A percentile compares a stretch with the other conserved stretches of the same genome.
Evolutionary conservation across 2,329 filamentous ascomycete species (phyloP).

Genomic region (Colletotrichum endophyticum): DNA sequence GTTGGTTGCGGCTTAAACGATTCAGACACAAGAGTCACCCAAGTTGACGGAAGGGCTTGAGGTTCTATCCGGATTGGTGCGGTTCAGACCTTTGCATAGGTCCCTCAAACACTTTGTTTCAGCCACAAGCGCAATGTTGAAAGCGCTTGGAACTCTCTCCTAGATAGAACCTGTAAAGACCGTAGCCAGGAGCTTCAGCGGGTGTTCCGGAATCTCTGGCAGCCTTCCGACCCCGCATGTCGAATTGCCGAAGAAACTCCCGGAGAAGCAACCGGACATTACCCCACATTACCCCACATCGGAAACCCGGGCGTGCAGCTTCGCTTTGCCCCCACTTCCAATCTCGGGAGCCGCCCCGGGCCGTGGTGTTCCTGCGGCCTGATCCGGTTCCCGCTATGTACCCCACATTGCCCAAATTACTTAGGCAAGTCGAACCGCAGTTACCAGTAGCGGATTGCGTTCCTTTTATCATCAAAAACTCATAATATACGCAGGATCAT

Average conservation of each 20-base stretch:
- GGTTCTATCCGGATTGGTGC: background rate
- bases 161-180: background rate
- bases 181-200: background rate
- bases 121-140: background rate
- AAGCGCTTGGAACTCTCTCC: background rate
- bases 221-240: background rate
- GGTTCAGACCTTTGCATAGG: background rate
- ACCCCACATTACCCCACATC: too few relatives aligned
- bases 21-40: background rate
- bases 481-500: background rate
- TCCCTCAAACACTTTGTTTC: background rate
- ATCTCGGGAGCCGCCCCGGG: background rate
- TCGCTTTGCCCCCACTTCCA: background rate
- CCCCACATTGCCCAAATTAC: background rate
- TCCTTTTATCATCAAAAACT: background rate
- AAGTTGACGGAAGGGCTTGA: background rate
- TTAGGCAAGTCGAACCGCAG: background rate
- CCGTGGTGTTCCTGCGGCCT: background rate
- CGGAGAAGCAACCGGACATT: background rate
- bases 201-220: background rate
- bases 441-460: rapidly evolving
- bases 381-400: background rate
- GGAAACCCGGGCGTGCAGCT: background rate
- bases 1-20: background rate
- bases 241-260: background rate